Evolutionary conservation across 2,329 filamentous ascomycete species (phyloP).

Genomic region (Endoconidiophora laricicola): DNA sequence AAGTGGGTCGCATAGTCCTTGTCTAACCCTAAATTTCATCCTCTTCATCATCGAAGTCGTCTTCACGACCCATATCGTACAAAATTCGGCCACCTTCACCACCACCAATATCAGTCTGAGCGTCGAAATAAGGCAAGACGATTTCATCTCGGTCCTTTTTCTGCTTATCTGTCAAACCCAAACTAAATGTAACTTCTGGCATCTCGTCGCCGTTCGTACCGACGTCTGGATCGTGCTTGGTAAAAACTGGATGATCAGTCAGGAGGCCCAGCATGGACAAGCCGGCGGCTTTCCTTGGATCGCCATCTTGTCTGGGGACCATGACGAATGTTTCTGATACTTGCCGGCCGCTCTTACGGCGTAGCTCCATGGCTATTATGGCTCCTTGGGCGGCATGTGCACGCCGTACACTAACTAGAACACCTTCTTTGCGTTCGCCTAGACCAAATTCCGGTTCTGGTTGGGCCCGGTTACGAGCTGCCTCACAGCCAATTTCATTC

Average conservation of each 20-base stretch:
- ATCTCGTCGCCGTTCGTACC: conserved; percentile 27
- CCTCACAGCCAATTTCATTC: conserved; percentile 57
- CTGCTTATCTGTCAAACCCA: conserved; percentile 84
- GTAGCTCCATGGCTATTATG: conserved; percentile 72
- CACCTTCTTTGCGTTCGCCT: conserved; percentile 58
- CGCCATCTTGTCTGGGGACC: not conserved
- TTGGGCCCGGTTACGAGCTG: conserved; percentile 59
- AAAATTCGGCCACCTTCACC: conserved; percentile 85
- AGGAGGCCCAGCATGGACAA: conserved; percentile 39
- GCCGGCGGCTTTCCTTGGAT: conserved; percentile 1
- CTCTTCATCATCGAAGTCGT: conserved; percentile 93
- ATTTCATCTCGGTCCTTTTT: conserved; percentile 72
- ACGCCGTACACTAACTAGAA: conserved; percentile 37
- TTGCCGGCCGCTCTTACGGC: conserved; percentile 64
- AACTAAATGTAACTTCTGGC: conserved; percentile 63
- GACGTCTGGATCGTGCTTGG: conserved; percentile 18
- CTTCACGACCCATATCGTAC: conserved; percentile 92
- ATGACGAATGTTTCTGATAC: conserved; percentile 50
- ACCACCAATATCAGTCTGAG: conserved; percentile 60
- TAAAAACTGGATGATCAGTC: conserved; percentile 59
- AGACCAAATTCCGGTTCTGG: conserved; percentile 66
- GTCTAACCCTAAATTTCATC: conserved; percentile 52
- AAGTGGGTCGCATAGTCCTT: not conserved
- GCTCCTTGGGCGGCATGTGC: conserved; percentile 28
- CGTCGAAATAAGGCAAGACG: conserved; percentile 90